phyloP scores from a whole-genome alignment of 208 protist species.

The Angomonas desouzai region DNA sequence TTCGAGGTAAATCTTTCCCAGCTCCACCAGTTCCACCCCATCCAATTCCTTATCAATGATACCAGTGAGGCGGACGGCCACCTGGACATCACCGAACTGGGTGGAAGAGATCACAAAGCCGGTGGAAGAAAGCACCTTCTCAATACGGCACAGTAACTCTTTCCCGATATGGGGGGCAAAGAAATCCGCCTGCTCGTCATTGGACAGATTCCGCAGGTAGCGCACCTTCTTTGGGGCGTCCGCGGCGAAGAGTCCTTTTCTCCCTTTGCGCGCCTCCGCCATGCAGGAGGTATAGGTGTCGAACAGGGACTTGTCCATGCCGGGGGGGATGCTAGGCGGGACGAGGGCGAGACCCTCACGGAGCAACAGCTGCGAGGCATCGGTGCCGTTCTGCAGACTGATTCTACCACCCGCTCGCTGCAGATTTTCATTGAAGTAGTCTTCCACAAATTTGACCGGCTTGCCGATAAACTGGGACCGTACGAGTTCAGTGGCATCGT shows the following conservation, averaged over 20 bases:
- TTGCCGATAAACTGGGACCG: conserved; percentile 84
- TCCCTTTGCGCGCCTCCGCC: conserved; percentile 36
- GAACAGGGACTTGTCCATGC: conserved; percentile 69
- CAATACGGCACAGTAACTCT: conserved; percentile 60
- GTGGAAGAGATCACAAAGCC: conserved; percentile 49
- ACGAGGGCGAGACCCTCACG: conserved; percentile 67
- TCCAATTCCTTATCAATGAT: conserved; percentile 66
- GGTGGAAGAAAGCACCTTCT: conserved; percentile 64
- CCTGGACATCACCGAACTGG: conserved; percentile 50
- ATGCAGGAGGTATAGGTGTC: conserved; percentile 53
- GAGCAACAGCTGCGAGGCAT: conserved; percentile 67
- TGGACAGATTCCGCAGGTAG: conserved; percentile 33
- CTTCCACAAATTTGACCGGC: conserved; percentile 77
- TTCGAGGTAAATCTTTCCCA: conserved; percentile 72
- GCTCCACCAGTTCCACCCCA: conserved; percentile 26
- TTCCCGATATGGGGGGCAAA: conserved; percentile 47
- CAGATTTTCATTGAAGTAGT: conserved; percentile 82
- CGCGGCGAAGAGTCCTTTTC: conserved; percentile 69
- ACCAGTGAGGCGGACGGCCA: conserved; percentile 76
- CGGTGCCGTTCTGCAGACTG: conserved; percentile 38
- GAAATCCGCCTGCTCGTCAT: conserved; percentile 40
- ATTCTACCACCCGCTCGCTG: conserved; percentile 75
- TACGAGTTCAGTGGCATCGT: conserved; percentile 83
- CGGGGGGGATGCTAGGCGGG: conserved; percentile 42
- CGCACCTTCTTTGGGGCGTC: conserved; percentile 63